Conservation (phyloP, 257 asterid species). For the Cynanchum wilfordii region DNA sequence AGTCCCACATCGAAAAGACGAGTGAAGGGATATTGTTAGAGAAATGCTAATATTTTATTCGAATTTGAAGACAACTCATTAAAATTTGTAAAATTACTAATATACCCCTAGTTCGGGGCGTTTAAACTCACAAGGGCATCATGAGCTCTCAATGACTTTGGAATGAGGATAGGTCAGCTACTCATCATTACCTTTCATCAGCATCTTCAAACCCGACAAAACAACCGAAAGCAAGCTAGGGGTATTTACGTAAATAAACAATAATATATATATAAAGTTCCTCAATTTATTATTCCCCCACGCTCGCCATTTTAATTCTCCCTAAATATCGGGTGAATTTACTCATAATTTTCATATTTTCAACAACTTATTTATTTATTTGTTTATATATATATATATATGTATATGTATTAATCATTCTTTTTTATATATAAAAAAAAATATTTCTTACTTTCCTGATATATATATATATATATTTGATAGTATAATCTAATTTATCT, state of each 20-base stretch:
- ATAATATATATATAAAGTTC: not conserved
- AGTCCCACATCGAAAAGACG: too few relatives aligned
- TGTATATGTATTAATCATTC: too few relatives aligned
- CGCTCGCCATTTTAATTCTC: constrained; percentile 10
- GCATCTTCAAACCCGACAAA: constrained; percentile 19
- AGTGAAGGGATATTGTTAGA: too few relatives aligned
- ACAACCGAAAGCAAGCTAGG: constrained; percentile 51
- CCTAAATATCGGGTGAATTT: constrained; percentile 25
- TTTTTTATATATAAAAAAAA: too few relatives aligned
- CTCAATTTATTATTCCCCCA: not conserved
- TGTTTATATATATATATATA: too few relatives aligned
- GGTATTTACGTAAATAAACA: constrained; percentile 28
- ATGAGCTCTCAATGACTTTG: not conserved
- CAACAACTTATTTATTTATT: too few relatives aligned
- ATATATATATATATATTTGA: too few relatives aligned
- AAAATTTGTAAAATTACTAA: not conserved
- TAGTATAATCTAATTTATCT: too few relatives aligned
- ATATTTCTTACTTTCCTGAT: too few relatives aligned
- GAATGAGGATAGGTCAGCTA: not conserved
- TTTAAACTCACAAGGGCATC: not conserved
- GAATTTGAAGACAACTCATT: too few relatives aligned
- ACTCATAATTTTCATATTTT: too few relatives aligned
- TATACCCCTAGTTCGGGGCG: not conserved
- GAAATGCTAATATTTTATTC: too few relatives aligned
- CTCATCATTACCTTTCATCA: not conserved